Base-by-base conservation (phyloP, 208 protist genomes). In the Trypanosomatidae sp. region DNA sequence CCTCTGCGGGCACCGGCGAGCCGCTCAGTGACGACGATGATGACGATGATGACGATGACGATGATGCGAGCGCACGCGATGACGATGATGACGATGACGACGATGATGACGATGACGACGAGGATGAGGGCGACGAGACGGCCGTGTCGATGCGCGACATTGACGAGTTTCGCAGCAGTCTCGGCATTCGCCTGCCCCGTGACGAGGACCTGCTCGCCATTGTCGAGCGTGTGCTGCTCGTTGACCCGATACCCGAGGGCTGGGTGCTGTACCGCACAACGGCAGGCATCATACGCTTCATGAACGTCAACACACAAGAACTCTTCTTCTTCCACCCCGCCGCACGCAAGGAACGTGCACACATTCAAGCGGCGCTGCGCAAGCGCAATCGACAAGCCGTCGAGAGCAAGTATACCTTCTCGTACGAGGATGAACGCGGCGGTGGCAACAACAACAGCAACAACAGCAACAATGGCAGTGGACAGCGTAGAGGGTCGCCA, bases 211-310 rank as follows among this genome's bases (percentile, higher is more conserved):
- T 92, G 10, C 56, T 88, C 24, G 56, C 51, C 11, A 70, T 88
- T 6, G 66, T 92, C 10, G 77, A 88, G 53, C 66, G 81, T 20
- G 85, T 92, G 76, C 58, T 92, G 7, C 59, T 89, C 37, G 71
- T 77, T 7, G 84, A 92, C 41, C 40, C 62, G n/a, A 76, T 92
- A 33, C 84, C 84, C 0, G 77, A 89, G 27, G 84, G 79, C 0
- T 92, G 84, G 84, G 79, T 88, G 39, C 59, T 92, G 39, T 92
- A 86, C 50, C 84, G 84, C 43, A 89, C 76, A n/a, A 74, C 73
- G 21, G 66, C 76, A 4, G 84, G 84, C 16, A 68, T 89, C 33
- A 74, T 92, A 37, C 78, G 84, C 38, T 92, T 92, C 51, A 73
- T 88, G 61, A 85, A 89, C 56, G 51, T 88, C 53, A 92, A 83